Conservation (phyloP, 2,329 filamentous ascomycete species). For the Aspergillus neoniger region DNA sequence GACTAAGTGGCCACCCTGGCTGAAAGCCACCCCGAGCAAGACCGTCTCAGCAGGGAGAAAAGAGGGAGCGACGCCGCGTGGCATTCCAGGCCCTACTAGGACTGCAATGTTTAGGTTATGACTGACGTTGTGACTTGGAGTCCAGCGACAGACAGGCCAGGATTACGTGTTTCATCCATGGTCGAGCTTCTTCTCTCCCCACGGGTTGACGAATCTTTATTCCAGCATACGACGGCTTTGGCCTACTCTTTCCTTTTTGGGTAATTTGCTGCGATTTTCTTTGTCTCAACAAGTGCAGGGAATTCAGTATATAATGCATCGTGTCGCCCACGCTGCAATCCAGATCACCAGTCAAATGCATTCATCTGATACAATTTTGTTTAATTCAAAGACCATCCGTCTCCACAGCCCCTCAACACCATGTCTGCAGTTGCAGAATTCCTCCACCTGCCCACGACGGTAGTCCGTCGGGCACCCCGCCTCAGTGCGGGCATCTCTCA, state of each 20-base stretch:
- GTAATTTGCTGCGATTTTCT: not conserved
- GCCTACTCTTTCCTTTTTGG: not conserved
- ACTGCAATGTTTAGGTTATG: not conserved
- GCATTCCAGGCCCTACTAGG: conserved; percentile 1
- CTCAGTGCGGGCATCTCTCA: conserved; percentile 6
- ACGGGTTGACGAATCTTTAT: conserved; percentile 6
- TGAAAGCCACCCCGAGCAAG: not conserved
- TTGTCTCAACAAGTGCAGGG: not conserved
- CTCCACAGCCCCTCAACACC: not conserved
- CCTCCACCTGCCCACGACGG: conserved; percentile 5
- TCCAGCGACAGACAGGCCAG: not conserved
- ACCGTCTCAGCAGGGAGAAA: not conserved
- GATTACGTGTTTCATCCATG: not conserved
- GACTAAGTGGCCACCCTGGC: conserved; percentile 5
- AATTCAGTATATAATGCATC: not conserved
- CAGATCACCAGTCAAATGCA: not conserved
- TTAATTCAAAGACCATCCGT: not conserved
- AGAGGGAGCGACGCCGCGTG: not conserved
- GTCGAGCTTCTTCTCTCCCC: not conserved
- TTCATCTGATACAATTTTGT: not conserved
- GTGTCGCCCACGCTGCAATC: not conserved
- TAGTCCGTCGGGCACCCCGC: conserved; percentile 10
- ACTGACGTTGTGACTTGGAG: conserved; percentile 5
- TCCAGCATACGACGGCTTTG: not conserved
- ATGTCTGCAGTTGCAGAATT: conserved; percentile 5